Conservation (phyloP, 1,284 basidiomycete species). For the Cystobasidium slooffiae region DNA sequence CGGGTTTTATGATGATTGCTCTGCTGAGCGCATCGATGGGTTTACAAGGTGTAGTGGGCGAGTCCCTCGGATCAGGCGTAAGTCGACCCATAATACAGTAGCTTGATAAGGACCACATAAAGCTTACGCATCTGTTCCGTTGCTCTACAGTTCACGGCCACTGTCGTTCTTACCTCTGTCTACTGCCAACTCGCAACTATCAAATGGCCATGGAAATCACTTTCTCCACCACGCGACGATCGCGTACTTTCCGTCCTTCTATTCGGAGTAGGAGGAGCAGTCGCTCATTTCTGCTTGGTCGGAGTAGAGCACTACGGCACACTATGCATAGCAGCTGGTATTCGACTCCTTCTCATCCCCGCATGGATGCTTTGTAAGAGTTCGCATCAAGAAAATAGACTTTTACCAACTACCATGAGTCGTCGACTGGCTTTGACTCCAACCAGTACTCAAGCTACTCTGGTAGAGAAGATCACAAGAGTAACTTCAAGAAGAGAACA, state of each 20-base stretch:
- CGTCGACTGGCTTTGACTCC: slow-evolving; percentile 8
- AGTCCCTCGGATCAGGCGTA: slow-evolving; percentile 31
- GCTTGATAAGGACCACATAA: no score
- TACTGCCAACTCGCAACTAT: slow-evolving; percentile 36
- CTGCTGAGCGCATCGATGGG: slow-evolving; percentile 39
- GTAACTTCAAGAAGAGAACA: background rate
- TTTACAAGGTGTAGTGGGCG: slow-evolving; percentile 39
- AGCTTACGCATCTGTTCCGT: no score
- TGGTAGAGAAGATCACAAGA: slow-evolving; percentile 12
- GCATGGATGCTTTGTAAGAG: slow-evolving; percentile 27
- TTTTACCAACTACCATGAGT: slow-evolving; percentile 18
- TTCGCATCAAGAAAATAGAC: slow-evolving; percentile 16
- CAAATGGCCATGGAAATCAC: slow-evolving; percentile 26
- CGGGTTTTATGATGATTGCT: slow-evolving; percentile 31
- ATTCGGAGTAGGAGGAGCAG: slow-evolving; percentile 25
- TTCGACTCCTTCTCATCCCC: slow-evolving; percentile 24
- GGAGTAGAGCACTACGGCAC: slow-evolving; percentile 24
- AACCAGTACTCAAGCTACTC: slow-evolving; percentile 4
- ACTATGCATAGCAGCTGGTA: slow-evolving; percentile 34
- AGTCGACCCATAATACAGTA: no score
- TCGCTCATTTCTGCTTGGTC: slow-evolving; percentile 18
- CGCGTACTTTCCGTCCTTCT: slow-evolving; percentile 22
- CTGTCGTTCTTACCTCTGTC: slow-evolving; percentile 36
- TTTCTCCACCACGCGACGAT: slow-evolving; percentile 30
- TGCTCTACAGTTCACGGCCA: slow-evolving; percentile 29